Percentiles rank a stretch among this genome's conserved stretches.
phyloP scores from a whole-genome alignment of 805 yeast species.

The Jamesozyma hellenica region DNA sequence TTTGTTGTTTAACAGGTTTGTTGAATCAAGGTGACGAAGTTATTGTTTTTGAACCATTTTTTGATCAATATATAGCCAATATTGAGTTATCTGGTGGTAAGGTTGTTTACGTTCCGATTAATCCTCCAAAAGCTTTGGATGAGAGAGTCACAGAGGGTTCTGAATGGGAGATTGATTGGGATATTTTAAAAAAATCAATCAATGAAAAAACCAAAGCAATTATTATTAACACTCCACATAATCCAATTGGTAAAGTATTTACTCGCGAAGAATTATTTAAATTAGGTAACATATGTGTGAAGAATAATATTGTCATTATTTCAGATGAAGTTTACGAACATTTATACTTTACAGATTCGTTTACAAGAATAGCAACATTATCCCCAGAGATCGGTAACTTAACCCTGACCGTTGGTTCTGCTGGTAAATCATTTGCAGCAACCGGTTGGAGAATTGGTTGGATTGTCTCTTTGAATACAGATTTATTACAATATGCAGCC shows the following conservation, averaged over 20 bases:
- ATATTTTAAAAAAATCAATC: conserved; percentile 62
- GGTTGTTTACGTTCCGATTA: conserved; percentile 75
- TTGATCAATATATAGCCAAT: conserved; percentile 92
- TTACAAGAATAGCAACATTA: conserved; percentile 77
- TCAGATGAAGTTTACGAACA: conserved; percentile 96
- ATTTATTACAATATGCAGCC: conserved; percentile 67
- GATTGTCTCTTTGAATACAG: conserved; percentile 73
- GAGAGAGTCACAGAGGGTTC: conserved; percentile 58
- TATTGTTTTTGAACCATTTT: conserved; percentile 92
- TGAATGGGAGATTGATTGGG: conserved; percentile 83
- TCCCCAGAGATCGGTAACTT: conserved; percentile 68
- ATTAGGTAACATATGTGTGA: conserved; percentile 76
- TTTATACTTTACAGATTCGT: conserved; percentile 55
- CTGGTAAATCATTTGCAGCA: conserved; percentile 97
- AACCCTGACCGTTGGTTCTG: conserved; percentile 89
- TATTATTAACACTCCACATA: conserved; percentile 88
- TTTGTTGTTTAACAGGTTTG: conserved; percentile 75
- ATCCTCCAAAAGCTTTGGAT: conserved; percentile 68
- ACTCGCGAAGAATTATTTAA: conserved; percentile 59
- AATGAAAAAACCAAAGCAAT: conserved; percentile 72
- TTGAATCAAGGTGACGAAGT: conserved; percentile 86
- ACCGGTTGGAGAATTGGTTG: conserved; percentile 99
- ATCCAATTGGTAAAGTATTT: conserved; percentile 90
- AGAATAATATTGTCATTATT: conserved; percentile 70
- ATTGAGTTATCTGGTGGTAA: conserved; percentile 90